A percentile compares a stretch with the other conserved stretches of the same genome.
phyloP scores from a whole-genome alignment of 495 filamentous ascomycete genomes.

The Neurospora sp. region DNA sequence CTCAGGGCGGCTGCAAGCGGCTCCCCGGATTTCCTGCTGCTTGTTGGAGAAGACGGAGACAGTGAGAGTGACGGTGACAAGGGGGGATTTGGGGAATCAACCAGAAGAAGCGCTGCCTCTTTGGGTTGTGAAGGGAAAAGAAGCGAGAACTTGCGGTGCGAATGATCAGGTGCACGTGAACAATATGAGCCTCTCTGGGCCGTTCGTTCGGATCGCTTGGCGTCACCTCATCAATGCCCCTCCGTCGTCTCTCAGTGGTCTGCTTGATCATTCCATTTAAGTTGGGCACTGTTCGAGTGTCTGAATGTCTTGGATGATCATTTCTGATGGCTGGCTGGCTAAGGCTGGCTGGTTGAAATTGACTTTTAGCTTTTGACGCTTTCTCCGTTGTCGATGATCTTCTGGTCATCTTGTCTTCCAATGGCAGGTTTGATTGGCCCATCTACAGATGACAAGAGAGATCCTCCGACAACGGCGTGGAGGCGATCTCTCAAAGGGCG shows the following conservation, averaged over 20 bases:
- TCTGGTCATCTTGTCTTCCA: background rate
- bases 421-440: background rate
- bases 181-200: background rate
- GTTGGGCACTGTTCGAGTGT: background rate
- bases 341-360: background rate
- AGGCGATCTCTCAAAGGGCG: background rate
- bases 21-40: slow-evolving; percentile 5
- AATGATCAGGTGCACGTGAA: slow-evolving; percentile 26
- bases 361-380: background rate
- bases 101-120: background rate
- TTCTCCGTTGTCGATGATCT: background rate
- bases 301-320: background rate
- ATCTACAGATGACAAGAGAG: background rate
- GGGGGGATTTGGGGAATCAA: background rate
- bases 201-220: background rate
- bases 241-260: background rate
- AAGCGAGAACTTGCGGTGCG: background rate
- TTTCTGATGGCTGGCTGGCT: background rate
- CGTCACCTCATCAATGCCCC: background rate
- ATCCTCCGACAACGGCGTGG: background rate
- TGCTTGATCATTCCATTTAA: background rate
- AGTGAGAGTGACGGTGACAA: background rate
- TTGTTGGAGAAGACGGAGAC: background rate
- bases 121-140: background rate
- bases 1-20: slow-evolving; percentile 17